Evolutionary conservation across 2,329 filamentous ascomycete genomes (phyloP), one percentile per base, ranked within the genome.

Genomic region (Monosporascus sp.): DNA sequence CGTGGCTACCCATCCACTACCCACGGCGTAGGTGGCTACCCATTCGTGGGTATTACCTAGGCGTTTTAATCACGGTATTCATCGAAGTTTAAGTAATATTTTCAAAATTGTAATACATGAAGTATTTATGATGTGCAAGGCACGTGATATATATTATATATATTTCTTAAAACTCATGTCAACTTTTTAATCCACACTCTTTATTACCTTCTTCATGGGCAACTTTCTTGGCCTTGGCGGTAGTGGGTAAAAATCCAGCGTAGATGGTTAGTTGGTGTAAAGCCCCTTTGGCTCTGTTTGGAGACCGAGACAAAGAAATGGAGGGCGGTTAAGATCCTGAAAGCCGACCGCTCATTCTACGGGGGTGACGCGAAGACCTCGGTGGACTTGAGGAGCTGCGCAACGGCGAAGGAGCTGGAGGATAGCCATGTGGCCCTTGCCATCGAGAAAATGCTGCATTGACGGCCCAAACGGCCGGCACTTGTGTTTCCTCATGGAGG

Each of bases 241-340:
- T 8, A 9, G 25, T 27, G 4, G 25, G 25, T 27, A 9, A 17
- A 17, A 36, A 7, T 50, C 41, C 20, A 38, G 31, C 22, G 49
- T 48, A 22, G 48, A 1, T 9, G 25, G 25, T 9, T 27, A 2
- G 25, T 9, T 27, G 3, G 7, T 9, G 8, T 27, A 27, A 9
- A 27, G 7, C 25, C 25, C 9, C 25, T 53, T 3, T 56, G 54
- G 48, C 51, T 56, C 18, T 50, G 48, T 25, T 37, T n/a, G 25
- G 41, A 56, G 17, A 22, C 24, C 11, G 9, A 48, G 35, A 38
- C 14, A 3, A n/a, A 41, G 14, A n/a, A 36, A 17, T 56, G 51
- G 51, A 48, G 35, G 15, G 51, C 48, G 1, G 38, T 53, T 8
- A 53, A 51, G 44, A 49, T 53, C 17, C 45, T 56, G n/a, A 38